These are phyloP conservation scores for Jatropha curcas DNA, from an alignment of 345 rosid species.

Conservation along the genomic window DNA sequence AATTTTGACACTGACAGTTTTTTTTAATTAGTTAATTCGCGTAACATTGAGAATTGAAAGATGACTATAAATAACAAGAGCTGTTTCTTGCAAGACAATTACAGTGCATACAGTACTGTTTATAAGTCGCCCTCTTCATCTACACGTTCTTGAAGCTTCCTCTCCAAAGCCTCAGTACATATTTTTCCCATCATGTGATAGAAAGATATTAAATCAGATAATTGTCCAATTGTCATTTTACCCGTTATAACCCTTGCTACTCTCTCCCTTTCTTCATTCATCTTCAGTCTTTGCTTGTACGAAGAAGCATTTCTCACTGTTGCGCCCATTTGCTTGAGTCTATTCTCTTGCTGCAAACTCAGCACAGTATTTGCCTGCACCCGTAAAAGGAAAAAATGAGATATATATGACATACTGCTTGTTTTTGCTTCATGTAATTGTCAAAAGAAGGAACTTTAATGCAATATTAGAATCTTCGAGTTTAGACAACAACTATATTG, in stretches of 20 bases:
- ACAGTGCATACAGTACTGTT: neutral
- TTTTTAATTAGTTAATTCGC: too few relatives aligned
- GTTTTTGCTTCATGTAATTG: too few relatives aligned
- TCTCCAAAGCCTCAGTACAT: conserved; percentile 28
- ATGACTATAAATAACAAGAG: too few relatives aligned
- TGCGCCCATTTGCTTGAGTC: conserved; percentile 39
- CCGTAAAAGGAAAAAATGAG: too few relatives aligned
- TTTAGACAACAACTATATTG: too few relatives aligned
- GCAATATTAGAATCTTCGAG: too few relatives aligned
- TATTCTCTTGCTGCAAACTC: conserved; percentile 36
- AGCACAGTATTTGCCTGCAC: conserved; percentile 30
- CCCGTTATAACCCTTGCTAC: conserved; percentile 23
- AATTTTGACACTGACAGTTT: neutral
- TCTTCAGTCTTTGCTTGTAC: conserved; percentile 20
- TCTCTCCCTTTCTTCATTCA: conserved; percentile 33
- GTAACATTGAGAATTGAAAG: too few relatives aligned
- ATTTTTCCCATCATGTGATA: conserved; percentile 31
- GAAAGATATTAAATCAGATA: conserved; percentile 32
- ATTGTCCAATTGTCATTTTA: conserved; percentile 26
- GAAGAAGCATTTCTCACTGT: conserved; percentile 30
- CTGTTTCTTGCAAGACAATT: too few relatives aligned
- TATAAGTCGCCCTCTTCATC: conserved; percentile 9
- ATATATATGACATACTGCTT: too few relatives aligned
- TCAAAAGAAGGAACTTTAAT: too few relatives aligned
- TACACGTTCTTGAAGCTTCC: conserved; percentile 24